Evolutionary conservation across 805 yeast species (phyloP), one percentile per base, ranked within the genome.

Genomic region (Starmerella scarabaei): DNA sequence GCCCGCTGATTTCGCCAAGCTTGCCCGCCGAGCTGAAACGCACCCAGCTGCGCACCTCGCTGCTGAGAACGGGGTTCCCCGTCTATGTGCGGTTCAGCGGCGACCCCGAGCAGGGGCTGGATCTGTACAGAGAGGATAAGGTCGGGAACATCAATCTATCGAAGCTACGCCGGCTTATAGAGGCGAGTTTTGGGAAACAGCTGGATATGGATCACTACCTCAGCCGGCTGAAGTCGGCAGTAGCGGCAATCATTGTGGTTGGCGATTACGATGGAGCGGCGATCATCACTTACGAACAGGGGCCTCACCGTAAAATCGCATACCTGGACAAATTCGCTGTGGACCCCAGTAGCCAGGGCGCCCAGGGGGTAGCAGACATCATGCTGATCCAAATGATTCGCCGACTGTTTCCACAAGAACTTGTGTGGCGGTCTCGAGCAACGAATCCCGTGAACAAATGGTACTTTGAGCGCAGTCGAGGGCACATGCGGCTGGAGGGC

Each of bases 261-360:
- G 97, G 97, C 1, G 91, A 88, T 54, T 91, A 91, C 57, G 95
- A 86, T 49, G 97, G 97, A 2, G 85, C 83, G 15, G 96, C 97
- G 0, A 79, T 91, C 14, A 70, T 88, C 27, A 91, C 98, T 0
- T 79, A 83, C 73, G 98, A 88, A 52, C 41, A 47, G 31, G 43
- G 57, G 1, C 54, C 58, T 3, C 64, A 64, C 6, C 59, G 66
- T 1, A 52, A 53, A 20, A 68, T 84, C 24, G 82, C 94, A 0
- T 91, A 91, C 50, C 65, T 91, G 37, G 98, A 91, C 59, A 91
- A 91, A 58, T 84, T 91, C 63, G 97, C 97, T 0, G 94, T 91
- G 11, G 69, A 81, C 30, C 75, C 79, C 32, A 68, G 71, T 36
- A 67, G 82, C 45, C 97, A 91, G 59, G 97, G 98, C 0, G 74